These are phyloP conservation scores for Monosporozyma siamensis DNA, from an alignment of 805 yeast species.

Conservation along the genomic window DNA sequence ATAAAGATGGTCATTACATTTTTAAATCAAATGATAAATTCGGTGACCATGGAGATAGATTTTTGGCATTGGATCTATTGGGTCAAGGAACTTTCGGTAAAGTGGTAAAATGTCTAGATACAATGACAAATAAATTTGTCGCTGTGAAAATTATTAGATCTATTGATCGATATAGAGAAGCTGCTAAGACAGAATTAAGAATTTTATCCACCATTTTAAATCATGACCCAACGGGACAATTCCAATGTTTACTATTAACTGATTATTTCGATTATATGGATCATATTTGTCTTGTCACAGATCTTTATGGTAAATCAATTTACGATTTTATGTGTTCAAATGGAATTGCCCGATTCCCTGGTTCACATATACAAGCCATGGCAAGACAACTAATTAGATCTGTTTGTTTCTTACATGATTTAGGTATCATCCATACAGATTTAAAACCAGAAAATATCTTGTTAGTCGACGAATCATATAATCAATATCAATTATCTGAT, in stretches of 20 bases:
- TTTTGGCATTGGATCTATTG: slow-evolving; percentile 53
- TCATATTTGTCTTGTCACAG: slow-evolving; percentile 91
- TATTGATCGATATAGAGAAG: slow-evolving; percentile 89
- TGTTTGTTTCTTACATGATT: slow-evolving; percentile 81
- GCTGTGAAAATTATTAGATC: slow-evolving; percentile 92
- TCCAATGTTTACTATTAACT: slow-evolving; percentile 65
- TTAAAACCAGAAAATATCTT: slow-evolving; percentile 92
- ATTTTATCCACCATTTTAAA: slow-evolving; percentile 39
- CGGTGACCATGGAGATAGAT: slow-evolving; percentile 52
- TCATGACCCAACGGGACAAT: slow-evolving; percentile 48
- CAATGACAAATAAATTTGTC: slow-evolving; percentile 36
- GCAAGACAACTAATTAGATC: slow-evolving; percentile 77
- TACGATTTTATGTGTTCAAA: slow-evolving; percentile 86
- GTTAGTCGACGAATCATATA: slow-evolving; percentile 31
- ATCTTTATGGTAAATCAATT: slow-evolving; percentile 70
- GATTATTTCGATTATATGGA: slow-evolving; percentile 90
- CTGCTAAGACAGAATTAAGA: slow-evolving; percentile 84
- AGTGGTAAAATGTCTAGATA: slow-evolving; percentile 86
- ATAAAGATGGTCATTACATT: slow-evolving; percentile 67
- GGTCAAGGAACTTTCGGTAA: slow-evolving; percentile 99
- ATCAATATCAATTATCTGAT: slow-evolving; percentile 18
- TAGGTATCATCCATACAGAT: slow-evolving; percentile 89
- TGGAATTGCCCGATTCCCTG: slow-evolving; percentile 83
- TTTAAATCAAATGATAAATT: slow-evolving; percentile 49
- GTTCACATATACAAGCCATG: slow-evolving; percentile 82